Conservation (phyloP, 1,284 basidiomycete species). For the Macrocystidia cucumis region DNA sequence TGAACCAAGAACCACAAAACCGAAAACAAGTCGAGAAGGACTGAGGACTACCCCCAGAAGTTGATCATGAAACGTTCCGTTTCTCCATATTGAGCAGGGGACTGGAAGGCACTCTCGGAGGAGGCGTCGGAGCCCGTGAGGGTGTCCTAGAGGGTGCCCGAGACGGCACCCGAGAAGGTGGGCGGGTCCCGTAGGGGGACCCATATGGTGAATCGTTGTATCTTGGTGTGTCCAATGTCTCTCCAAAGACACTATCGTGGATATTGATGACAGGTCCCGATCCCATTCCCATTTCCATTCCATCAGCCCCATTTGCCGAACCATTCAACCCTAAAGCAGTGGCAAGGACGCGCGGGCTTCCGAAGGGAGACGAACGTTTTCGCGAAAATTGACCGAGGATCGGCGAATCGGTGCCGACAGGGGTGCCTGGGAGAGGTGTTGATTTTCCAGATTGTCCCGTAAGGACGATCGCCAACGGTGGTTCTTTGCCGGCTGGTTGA, state of each 20-base stretch:
- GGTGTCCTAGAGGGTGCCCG: constrained; percentile 17
- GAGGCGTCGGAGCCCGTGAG: constrained; percentile 2
- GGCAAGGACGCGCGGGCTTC: constrained; percentile 26
- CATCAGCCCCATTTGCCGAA: constrained; percentile 3
- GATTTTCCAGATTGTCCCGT: constrained; percentile 21
- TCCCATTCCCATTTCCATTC: too few species aligned
- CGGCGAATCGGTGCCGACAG: constrained; percentile 43
- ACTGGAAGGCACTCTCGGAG: background rate
- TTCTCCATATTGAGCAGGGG: too few species aligned
- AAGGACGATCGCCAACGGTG: constrained; percentile 29
- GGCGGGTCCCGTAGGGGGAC: constrained; percentile 53
- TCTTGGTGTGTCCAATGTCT: constrained; percentile 44
- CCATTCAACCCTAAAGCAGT: constrained; percentile 13
- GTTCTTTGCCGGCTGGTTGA: constrained; percentile 48
- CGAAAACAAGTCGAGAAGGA: background rate
- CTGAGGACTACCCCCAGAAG: background rate
- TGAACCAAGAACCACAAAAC: background rate
- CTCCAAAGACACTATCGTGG: too few species aligned
- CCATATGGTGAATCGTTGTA: constrained; percentile 61
- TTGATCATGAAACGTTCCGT: background rate
- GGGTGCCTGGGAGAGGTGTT: constrained; percentile 40
- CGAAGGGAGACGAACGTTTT: constrained; percentile 42
- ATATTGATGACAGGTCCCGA: too few species aligned
- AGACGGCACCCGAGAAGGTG: constrained; percentile 44
- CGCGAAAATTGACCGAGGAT: constrained; percentile 51